Evolutionary conservation across 345 rosid species (phyloP).

Genomic region (Euphorbia tirucalli): DNA sequence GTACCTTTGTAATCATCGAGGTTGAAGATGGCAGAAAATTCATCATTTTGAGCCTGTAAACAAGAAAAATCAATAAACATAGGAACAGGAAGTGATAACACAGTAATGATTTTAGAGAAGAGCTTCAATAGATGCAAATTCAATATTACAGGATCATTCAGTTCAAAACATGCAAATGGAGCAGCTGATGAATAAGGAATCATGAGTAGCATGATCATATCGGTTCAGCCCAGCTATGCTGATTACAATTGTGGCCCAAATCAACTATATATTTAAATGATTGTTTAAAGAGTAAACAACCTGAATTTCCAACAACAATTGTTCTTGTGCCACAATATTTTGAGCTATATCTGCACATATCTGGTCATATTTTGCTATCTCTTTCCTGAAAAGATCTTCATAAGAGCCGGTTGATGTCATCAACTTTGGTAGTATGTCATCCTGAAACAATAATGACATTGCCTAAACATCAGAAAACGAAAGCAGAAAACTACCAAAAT

Average conservation of each 20-base stretch:
- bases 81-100: background rate
- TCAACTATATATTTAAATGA: constrained; percentile 3
- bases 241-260: background rate
- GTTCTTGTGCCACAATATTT: constrained; percentile 92
- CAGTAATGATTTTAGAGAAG: background rate
- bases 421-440: constrained; percentile 93
- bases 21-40: constrained; percentile 72
- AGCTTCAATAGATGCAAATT: background rate
- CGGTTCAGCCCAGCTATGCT: background rate
- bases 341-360: constrained; percentile 82
- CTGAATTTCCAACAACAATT: constrained; percentile 85
- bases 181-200: background rate
- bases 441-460: constrained; percentile 48
- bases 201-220: background rate
- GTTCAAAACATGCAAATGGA: background rate
- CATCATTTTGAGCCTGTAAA: constrained; percentile 83
- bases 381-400: constrained; percentile 96
- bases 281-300: constrained; percentile 28
- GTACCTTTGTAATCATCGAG: constrained; percentile 98
- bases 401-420: constrained; percentile 85
- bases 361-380: constrained; percentile 79
- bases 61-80: constrained; percentile 17
- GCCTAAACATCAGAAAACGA: background rate
- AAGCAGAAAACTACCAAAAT: constrained; percentile 1
- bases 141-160: background rate